phyloP scores from a whole-genome alignment of 441 rosid genomes.

The Populus hybrid region DNA sequence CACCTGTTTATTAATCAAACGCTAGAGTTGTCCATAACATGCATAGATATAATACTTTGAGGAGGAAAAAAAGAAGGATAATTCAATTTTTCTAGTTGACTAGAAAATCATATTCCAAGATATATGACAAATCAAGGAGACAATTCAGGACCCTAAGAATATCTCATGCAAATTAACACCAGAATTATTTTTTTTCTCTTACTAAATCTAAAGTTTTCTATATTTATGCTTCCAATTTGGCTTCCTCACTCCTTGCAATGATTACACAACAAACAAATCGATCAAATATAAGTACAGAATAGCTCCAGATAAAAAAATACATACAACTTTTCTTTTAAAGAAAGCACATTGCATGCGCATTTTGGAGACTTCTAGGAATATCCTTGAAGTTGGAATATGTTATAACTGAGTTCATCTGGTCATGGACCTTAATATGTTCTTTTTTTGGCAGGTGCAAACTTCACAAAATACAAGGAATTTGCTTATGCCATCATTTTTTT shows the following conservation, averaged over 20 bases:
- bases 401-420: conserved; percentile 11
- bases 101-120: not conserved
- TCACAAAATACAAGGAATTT: conserved; percentile 16
- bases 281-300: not conserved
- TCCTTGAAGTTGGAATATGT: conserved; percentile 10
- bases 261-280: not conserved
- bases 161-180: not conserved
- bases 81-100: not conserved
- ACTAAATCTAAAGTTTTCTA: not conserved
- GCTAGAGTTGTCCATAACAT: not conserved
- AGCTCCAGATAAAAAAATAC: not conserved
- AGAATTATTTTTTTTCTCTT: too few relatives aligned
- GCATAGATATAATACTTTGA: not conserved
- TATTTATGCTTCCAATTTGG: not conserved
- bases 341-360: conserved; percentile 19
- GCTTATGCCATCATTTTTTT: conserved; percentile 10
- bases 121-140: not conserved
- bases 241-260: not conserved
- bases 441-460: conserved; percentile 7
- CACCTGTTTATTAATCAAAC: not conserved
- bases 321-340: conserved; percentile 1
- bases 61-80: not conserved
- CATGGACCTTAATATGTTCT: conserved; percentile 9
- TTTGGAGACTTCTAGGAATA: conserved; percentile 16
- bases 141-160: not conserved